Evolutionary conservation across 192 early-diverging fungal species (phyloP).

Genomic region (Linnemannia elongata): DNA sequence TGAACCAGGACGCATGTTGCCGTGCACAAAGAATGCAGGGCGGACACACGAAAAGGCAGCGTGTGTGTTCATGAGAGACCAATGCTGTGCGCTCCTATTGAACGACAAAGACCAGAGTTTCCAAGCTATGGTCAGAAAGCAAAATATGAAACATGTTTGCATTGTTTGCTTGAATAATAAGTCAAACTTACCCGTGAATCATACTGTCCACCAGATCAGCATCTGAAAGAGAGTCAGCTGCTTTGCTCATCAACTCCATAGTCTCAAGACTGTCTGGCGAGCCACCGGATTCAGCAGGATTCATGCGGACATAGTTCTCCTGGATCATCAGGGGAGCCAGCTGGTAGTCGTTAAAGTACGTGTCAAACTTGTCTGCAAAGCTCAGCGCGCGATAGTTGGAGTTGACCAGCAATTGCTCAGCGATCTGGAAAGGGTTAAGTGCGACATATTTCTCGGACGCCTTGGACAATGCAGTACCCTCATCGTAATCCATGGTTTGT

Average conservation of each 20-base stretch:
- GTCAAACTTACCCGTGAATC: constrained; percentile 72
- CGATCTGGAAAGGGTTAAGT: constrained; percentile 82
- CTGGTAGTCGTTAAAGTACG: constrained; percentile 92
- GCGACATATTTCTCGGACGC: constrained; percentile 56
- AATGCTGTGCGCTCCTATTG: constrained; percentile 82
- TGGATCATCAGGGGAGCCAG: constrained; percentile 95
- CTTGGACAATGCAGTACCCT: constrained; percentile 80
- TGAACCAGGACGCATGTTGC: constrained; percentile 59
- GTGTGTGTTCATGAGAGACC: constrained; percentile 92
- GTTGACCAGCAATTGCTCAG: constrained; percentile 69
- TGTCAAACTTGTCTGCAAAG: constrained; percentile 80
- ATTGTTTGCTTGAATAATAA: background rate
- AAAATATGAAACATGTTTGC: background rate
- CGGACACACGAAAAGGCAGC: constrained; percentile 86
- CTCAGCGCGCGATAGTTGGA: constrained; percentile 40
- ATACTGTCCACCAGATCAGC: constrained; percentile 84
- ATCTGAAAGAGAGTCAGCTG: constrained; percentile 89
- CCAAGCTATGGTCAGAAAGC: constrained; percentile 9
- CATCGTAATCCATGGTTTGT: constrained; percentile 80
- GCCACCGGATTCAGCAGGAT: constrained; percentile 63
- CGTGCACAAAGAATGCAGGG: constrained; percentile 87
- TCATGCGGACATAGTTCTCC: constrained; percentile 89
- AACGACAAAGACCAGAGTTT: background rate
- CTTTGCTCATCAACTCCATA: constrained; percentile 79
- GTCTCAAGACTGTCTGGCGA: constrained; percentile 9